Evolutionary conservation across 495 filamentous ascomycete species (phyloP), one percentile per base, ranked within the genome.

Genomic region (Parathielavia hyrcaniae): DNA sequence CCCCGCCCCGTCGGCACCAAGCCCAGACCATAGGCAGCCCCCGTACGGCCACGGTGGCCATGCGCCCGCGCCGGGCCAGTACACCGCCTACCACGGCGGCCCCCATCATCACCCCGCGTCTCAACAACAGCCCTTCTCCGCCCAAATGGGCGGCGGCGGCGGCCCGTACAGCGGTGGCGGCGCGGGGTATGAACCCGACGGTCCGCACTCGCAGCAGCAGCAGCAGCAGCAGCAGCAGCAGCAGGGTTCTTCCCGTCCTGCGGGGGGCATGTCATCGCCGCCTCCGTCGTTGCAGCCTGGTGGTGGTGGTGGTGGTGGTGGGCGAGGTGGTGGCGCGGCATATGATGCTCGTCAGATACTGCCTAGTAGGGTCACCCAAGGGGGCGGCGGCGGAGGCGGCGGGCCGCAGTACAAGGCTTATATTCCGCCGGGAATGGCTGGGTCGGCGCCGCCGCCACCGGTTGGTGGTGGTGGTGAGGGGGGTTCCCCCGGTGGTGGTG

Each of bases 331-430:
- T 30, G 26, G 26, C 1, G 19, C 67, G 6, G 68, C 69, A 4
- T 79, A 73, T 55, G 74, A 77, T 26, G 62, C 70, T 1, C 59
- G 75, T 5, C 74, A 76, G 56, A 62, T 59, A n/a, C 62, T 75
- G 14, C 75, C 75, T 5, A 75, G 76, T 52, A 66, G 76, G 53
- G 3, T 51, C 22, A 43, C 49, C 13, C 54, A 45, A 17, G 53
- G 50, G 19, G 53, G 38, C 35, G 26, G 14, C 14, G 16, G 26
- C 14, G 46, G 46, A 4, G 36, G 22, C 16, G 16, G 26, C 2
- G 30, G 20, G 50, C 64, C 61, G 48, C 67, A 70, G 59, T 71
- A 71, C 41, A 71, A 69, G 59, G 65, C 69, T 3, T 71, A 71
- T 59, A 67, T 70, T 7, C 69, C 69, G 19, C 69, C 69, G 12